Evolutionary conservation across 139 green algal species (phyloP).

Genomic region (Volvox reticuliferus): DNA sequence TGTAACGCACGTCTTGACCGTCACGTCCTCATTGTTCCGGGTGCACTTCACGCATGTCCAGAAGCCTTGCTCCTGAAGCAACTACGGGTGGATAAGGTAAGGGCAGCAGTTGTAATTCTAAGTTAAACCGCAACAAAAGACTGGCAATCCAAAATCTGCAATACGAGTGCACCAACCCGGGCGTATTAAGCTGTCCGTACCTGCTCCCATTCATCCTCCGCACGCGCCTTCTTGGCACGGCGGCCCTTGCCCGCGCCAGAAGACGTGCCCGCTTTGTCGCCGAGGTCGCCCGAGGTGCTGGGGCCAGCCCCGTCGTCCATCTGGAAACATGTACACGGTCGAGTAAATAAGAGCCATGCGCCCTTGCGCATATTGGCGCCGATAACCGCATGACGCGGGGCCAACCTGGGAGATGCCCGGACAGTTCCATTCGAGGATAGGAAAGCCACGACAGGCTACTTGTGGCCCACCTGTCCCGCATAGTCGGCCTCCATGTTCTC

Average conservation of each 20-base stretch:
- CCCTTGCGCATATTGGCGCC: too few relatives aligned
- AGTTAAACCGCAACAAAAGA: too few relatives aligned
- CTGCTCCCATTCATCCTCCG: conserved; percentile 16
- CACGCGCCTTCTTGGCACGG: conserved; percentile 34
- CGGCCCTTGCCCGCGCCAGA: conserved; percentile 2
- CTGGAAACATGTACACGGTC: background rate
- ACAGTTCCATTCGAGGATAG: too few relatives aligned
- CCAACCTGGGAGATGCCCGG: too few relatives aligned
- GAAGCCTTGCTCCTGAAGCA: conserved; percentile 55
- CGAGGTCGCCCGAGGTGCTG: background rate
- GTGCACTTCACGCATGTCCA: conserved; percentile 80
- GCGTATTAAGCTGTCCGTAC: background rate
- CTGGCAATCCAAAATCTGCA: background rate
- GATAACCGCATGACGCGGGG: too few relatives aligned
- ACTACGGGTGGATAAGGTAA: background rate
- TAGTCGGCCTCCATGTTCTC: conserved; percentile 72
- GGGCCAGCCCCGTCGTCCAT: conserved; percentile 16
- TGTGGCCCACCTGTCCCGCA: conserved; percentile 27
- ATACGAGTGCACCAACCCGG: background rate
- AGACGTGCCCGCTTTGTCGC: background rate
- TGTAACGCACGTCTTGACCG: conserved; percentile 58
- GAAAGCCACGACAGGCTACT: too few relatives aligned
- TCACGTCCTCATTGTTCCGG: conserved; percentile 69
- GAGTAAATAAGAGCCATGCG: too few relatives aligned
- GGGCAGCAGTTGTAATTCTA: too few relatives aligned